Evolutionary conservation across 2,329 filamentous ascomycete species (phyloP), one percentile per base, ranked within the genome.

Genomic region (Lasiodiplodia sp.): DNA sequence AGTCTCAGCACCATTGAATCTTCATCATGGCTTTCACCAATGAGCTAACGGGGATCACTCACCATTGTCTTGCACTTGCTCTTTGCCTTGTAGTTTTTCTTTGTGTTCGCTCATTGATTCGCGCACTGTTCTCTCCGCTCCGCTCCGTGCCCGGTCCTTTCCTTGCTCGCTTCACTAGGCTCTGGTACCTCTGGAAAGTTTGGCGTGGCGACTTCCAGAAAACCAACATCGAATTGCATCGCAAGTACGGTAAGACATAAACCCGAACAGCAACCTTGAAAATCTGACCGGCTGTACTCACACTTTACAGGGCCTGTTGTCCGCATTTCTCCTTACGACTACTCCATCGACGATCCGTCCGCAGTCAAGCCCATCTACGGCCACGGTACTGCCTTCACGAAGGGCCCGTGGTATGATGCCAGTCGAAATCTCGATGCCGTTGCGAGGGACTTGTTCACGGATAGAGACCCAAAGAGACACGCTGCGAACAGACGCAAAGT

Each of bases 361-460:
- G 71, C 72, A 10, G 74, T 77, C 66, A 73, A 73, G 31, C 72
- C 74, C 38, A 78, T 78, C 28, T 75, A 78, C 62, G 74, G 73
- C 51, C 74, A 49, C 18, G 58, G 58, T 38, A 85, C 86, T 2
- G 86, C 86, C 0, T 88, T 88, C 66, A 74, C 76, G 0, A 88
- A 89, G 72, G 80, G 84, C 0, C 72, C 75, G 0, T 83, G 80
- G 68, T 88, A 88, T 14, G 21, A 18, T 6, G 58, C 58, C 8
- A 34, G 40, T 14, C 10, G 58, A 7, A 28, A 63, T 6, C 40
- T 40, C 68, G 85, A 87, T 2, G 23, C 2, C 3, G 14, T 11
- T 10, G 6, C 14, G 12, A 5, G 2, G 2, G 40, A 63, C 25
- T 14, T 63, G 14, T 63, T 63, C 16, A 21, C 40, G 11, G 58